Conservation (phyloP, 2,329 filamentous ascomycete species). For the Dichotomopilus funicola region DNA sequence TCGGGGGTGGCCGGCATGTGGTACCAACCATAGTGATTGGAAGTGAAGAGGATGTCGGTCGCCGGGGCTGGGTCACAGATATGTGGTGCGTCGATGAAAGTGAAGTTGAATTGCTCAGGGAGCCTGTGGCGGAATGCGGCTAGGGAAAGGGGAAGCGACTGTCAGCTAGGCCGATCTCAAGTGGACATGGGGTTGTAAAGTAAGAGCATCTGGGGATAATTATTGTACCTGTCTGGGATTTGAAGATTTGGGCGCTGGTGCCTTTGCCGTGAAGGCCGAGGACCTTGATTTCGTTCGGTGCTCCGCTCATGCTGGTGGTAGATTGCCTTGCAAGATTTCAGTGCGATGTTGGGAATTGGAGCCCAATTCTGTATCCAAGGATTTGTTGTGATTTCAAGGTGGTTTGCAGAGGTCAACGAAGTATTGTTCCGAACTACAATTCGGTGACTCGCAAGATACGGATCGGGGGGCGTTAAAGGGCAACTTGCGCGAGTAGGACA, state of each 20-base stretch:
- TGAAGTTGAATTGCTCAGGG: conserved; percentile 27
- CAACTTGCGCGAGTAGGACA: no score
- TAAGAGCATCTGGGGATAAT: conserved; percentile 3
- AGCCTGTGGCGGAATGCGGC: conserved; percentile 32
- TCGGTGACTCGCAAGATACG: no score
- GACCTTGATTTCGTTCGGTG: conserved; percentile 25
- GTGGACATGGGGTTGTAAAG: background rate
- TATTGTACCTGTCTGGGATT: conserved; percentile 30
- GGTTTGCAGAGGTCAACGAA: no score
- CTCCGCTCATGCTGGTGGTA: background rate
- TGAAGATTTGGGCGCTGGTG: conserved; percentile 33
- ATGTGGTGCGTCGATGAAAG: conserved; percentile 32
- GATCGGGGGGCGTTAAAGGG: no score
- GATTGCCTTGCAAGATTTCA: background rate
- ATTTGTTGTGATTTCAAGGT: no score
- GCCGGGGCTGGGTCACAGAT: conserved; percentile 28
- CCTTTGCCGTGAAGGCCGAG: conserved; percentile 35
- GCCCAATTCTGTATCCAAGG: no score
- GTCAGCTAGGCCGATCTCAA: background rate
- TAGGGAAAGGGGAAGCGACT: conserved; percentile 11
- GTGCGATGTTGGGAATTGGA: no score
- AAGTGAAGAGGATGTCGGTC: conserved; percentile 29
- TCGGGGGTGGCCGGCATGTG: conserved; percentile 22
- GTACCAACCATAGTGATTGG: conserved; percentile 29
- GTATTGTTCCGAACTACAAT: no score